Base-by-base conservation (phyloP, 352 stramenopile genomes). In the Elongisporangium senticosum region DNA sequence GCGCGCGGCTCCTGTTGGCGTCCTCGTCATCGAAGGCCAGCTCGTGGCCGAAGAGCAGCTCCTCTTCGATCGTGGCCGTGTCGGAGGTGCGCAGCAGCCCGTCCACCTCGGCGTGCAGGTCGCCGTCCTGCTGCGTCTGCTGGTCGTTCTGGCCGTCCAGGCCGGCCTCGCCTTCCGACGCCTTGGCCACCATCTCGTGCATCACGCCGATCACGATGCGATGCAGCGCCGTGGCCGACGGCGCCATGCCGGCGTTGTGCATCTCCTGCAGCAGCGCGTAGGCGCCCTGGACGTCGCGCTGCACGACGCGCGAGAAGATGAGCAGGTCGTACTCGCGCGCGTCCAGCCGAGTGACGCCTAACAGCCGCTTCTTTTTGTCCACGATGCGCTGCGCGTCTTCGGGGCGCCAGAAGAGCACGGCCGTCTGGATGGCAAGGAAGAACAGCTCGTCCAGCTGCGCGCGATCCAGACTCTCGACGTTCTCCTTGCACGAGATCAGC, bases 231-330 rank as follows among this genome's bases (percentile, higher is more conserved):
- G 83, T 71, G 23, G 77, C 62, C 8, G 72, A 83, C 23, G 85
- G 85, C 52, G 79, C 71, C 56, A 83, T 63, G 19, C 83, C 85
- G 7, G 68, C 75, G 67, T 89, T 90, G 62, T 95, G 85, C 79
- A 95, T 88, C 55, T 91, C 79, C 59, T 93, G 79, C 50, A 95
- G 55, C 37, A 95, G 58, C 23, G 69, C 69, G 67, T 79, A 82
- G 24, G 80, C 81, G 4, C 72, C 67, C 6, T 65, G 63, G 11
- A 89, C 49, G 40, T 93, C 71, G 24, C 75, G 62, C 14, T 69
- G 66, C 23, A 71, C 74, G 22, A 82, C 77, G 13, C 74, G 69
- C 53, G 78, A 68, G 59, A 90, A 89, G 52, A 93, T 85, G 43
- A 90, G 64, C 40, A 83, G 65, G 40, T 90, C 83, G 47, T 89